Percentiles rank a stretch among this genome's conserved stretches.
These are phyloP conservation scores for Arthrobotrys conoides DNA, from an alignment of 2,329 filamentous ascomycete species.

Conservation along the genomic window DNA sequence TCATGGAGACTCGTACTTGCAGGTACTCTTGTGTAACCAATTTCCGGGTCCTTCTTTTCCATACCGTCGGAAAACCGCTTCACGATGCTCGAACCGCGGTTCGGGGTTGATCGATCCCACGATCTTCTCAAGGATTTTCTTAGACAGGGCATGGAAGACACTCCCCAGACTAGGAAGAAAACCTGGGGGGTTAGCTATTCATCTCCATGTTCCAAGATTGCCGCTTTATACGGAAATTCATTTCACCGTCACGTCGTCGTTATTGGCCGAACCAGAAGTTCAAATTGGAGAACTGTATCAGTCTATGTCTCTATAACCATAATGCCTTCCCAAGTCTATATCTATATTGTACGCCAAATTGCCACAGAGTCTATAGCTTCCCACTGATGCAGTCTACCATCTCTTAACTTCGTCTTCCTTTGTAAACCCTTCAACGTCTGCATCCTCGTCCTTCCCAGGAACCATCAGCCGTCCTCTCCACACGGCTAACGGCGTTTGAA, in stretches of 20 bases:
- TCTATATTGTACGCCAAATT: neutral
- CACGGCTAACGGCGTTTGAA: constrained; percentile 71
- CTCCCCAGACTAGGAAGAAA: neutral
- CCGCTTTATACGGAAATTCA: neutral
- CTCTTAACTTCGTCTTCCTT: constrained; percentile 43
- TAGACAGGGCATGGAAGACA: neutral
- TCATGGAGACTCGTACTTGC: constrained; percentile 14
- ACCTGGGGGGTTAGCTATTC: neutral
- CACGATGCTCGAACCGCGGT: neutral
- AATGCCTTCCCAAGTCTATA: neutral
- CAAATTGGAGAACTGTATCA: neutral
- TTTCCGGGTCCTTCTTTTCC: neutral
- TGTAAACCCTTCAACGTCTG: constrained; percentile 41
- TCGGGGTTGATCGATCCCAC: neutral
- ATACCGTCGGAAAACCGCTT: neutral
- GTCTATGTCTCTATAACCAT: neutral
- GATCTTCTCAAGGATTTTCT: neutral
- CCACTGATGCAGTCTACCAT: constrained; percentile 23
- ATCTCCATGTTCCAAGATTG: neutral
- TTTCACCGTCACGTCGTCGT: neutral
- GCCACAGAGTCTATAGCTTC: neutral
- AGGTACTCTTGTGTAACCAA: constrained; percentile 19
- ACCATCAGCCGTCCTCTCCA: constrained; percentile 72
- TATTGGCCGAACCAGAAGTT: too few relatives aligned
- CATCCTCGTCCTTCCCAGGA: constrained; percentile 75